phyloP scores from a whole-genome alignment of 139 green algal genomes.

The Zygnema cylindricum region DNA sequence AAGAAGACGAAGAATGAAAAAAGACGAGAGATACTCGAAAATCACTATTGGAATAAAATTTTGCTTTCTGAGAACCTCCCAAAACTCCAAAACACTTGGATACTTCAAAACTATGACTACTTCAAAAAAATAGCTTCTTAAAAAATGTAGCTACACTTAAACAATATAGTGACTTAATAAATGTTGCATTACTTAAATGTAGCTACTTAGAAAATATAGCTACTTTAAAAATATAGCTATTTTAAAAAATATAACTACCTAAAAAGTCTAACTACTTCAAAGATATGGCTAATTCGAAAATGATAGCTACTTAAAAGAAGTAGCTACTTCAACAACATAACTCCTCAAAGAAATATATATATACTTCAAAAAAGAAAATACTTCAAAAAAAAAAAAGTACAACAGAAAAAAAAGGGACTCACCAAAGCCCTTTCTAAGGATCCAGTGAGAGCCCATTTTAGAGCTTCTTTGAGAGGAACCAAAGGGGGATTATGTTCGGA shows the following conservation, averaged over 20 bases:
- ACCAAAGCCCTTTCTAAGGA: slow-evolving; percentile 1
- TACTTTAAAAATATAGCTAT: no score
- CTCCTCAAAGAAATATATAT: no score
- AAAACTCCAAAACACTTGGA: neutral
- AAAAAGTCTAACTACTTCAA: no score
- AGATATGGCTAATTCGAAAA: no score
- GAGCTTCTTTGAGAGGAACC: slow-evolving; percentile 21
- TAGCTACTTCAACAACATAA: no score
- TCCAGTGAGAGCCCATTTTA: slow-evolving; percentile 7
- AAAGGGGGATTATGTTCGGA: neutral
- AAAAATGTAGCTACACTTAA: no score
- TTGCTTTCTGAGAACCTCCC: neutral
- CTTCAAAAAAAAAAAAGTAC: neutral
- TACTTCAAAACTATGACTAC: neutral
- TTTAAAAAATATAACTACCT: no score
- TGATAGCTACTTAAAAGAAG: no score
- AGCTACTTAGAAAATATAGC: no score
- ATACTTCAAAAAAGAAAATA: neutral
- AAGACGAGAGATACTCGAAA: slow-evolving; percentile 22
- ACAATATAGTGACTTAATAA: no score
- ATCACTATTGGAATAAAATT: neutral
- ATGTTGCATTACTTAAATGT: no score
- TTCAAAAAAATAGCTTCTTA: neutral
- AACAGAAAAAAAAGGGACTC: neutral
- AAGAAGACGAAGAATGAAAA: neutral